Base-by-base conservation (phyloP, 2,329 filamentous ascomycete genomes). In the Ceratocystis papillata region DNA sequence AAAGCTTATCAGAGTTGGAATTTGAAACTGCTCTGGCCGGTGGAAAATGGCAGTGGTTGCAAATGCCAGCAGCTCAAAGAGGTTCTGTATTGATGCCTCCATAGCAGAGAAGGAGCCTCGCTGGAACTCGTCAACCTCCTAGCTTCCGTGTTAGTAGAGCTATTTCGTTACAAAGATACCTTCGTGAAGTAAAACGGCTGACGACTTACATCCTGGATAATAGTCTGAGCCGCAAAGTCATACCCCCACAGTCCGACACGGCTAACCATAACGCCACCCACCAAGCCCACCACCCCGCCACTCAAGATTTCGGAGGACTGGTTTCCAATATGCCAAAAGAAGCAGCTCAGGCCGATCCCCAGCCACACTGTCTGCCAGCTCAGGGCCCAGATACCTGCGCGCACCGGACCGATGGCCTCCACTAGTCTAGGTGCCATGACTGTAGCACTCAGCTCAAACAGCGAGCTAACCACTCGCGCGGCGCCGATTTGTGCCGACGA, bases 371-470 rank as follows among this genome's bases (percentile, higher is more conserved):
- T 76, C 71, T 90, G 87, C 82, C 85, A 88, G 65, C 81, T 85
- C 8, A 87, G 72, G 69, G 83, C 84, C 88, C 88, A 91, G 2
- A 90, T 77, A 0, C 87, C 88, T 0, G 81, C 79, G n/a, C 88
- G 77, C 6, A 89, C 77, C 0, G 80, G 75, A 0, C 85, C 83
- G 48, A 87, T 80, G 48, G 73, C 75, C 1, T 70, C 70, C 78
- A 84, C 85, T 15, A 86, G 72, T 65, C 76, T 74, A 0, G 85
- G 85, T 0, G 80, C 83, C 0, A 80, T 72, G 78, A 82, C 86
- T 0, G 86, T 88, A 0, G 85, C 84, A 6, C 76, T 76, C 2
- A 88, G 74, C 71, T 88, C 86, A 62, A 84, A 79, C 2, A 78
- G 66, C 0, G 81, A 80, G 37, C 81, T 80, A 3, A 79, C 69